phyloP scores from a whole-genome alignment of 768 basidiomycete genomes.

The Dioszegia aurantiaca region DNA sequence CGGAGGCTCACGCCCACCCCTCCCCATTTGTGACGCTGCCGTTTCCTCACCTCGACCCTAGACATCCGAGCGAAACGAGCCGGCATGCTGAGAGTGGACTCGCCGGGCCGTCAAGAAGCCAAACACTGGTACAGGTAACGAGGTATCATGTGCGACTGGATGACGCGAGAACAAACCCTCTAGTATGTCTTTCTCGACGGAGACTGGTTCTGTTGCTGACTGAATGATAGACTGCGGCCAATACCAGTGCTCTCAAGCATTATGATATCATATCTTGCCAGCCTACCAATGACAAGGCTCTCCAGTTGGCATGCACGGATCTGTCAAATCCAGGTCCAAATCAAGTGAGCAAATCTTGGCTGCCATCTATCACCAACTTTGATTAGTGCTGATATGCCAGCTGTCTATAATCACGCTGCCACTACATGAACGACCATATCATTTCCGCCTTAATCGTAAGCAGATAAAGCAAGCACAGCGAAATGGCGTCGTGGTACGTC shows the following conservation, averaged over 20 bases:
- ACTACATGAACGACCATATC: conserved; percentile 43
- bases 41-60: conserved; percentile 42
- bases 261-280: conserved; percentile 48
- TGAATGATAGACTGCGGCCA: conserved; percentile 27
- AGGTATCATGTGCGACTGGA: conserved; percentile 47
- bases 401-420: conserved; percentile 50
- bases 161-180: conserved; percentile 39
- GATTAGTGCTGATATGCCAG: conserved; percentile 14
- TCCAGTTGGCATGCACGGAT: conserved; percentile 47
- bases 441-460: conserved; percentile 42
- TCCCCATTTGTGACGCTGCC: conserved; percentile 40
- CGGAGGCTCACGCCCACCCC: conserved; percentile 27
- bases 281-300: conserved; percentile 44
- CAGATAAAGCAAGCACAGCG: conserved; percentile 44
- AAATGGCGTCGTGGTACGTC: conserved; percentile 43
- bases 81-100: conserved; percentile 2
- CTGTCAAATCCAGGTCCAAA: conserved; percentile 47
- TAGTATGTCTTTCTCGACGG: conserved; percentile 31
- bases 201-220: not conserved
- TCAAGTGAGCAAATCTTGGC: conserved; percentile 14
- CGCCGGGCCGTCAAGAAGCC: conserved; percentile 13
- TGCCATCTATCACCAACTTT: not conserved
- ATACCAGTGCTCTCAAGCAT: conserved; percentile 28
- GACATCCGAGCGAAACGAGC: conserved; percentile 10
- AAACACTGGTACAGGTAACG: conserved; percentile 42